phyloP scores from a whole-genome alignment of 2,329 filamentous ascomycete genomes.

The Metarhizium guizhouense region DNA sequence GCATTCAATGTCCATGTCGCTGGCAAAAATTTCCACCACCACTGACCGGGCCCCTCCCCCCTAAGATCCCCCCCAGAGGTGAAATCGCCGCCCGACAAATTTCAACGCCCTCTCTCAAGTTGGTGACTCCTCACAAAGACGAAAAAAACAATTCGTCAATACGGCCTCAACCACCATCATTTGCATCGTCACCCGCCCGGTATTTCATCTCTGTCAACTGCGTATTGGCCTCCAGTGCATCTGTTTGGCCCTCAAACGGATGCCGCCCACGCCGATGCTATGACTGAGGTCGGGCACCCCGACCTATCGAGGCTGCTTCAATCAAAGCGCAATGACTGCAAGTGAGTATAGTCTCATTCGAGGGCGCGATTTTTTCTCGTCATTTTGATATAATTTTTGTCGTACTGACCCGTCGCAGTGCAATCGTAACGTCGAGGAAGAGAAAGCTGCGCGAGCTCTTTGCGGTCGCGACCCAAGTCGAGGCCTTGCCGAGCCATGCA shows the following conservation, averaged over 20 bases:
- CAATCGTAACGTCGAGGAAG: constrained; percentile 77
- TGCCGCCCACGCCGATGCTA: constrained; percentile 60
- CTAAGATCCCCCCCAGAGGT: constrained; percentile 2
- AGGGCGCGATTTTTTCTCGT: constrained; percentile 44
- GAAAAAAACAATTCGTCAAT: constrained; percentile 22
- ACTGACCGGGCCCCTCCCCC: constrained; percentile 1
- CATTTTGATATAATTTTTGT: constrained; percentile 32
- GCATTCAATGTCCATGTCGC: not conserved
- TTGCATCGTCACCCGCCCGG: constrained; percentile 21
- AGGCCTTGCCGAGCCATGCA: constrained; percentile 50
- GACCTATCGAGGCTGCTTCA: constrained; percentile 58
- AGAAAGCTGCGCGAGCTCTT: constrained; percentile 85
- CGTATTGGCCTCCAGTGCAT: constrained; percentile 27
- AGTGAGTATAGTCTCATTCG: constrained; percentile 37
- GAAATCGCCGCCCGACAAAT: constrained; percentile 19
- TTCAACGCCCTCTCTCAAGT: constrained; percentile 19
- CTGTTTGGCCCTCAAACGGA: constrained; percentile 59
- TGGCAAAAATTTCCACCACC: constrained; percentile 4
- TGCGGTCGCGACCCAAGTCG: constrained; percentile 63
- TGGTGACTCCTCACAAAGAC: constrained; percentile 17
- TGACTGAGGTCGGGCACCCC: constrained; percentile 61
- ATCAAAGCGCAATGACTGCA: constrained; percentile 54
- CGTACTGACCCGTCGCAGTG: constrained; percentile 42
- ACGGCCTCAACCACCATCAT: constrained; percentile 14
- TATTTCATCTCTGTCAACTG: constrained; percentile 20